Percentiles rank a stretch among this genome's conserved stretches.
phyloP scores from a whole-genome alignment of 345 rosid genomes.

The Erodium maritimum region DNA sequence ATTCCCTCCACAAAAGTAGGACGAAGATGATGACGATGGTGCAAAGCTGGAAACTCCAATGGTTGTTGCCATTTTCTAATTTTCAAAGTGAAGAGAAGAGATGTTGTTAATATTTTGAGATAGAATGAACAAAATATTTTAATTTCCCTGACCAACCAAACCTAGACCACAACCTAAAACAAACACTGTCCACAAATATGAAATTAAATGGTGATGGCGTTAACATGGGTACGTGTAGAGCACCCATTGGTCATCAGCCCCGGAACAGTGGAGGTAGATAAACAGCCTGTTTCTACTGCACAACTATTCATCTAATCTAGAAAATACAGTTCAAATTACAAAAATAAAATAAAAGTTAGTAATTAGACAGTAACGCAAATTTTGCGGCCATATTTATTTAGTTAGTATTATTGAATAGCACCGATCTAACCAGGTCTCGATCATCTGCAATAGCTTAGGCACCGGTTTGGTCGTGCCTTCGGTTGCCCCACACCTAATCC shows the following conservation, averaged over 20 bases:
- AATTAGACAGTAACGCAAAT: no score
- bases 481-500: no score
- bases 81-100: no score
- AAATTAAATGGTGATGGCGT: no score
- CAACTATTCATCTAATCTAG: neutral
- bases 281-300: neutral
- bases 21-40: neutral
- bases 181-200: neutral
- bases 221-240: neutral
- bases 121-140: neutral
- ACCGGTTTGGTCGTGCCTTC: no score
- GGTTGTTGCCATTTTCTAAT: neutral
- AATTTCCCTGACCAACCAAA: neutral
- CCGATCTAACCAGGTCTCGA: no score
- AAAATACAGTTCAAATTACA: neutral
- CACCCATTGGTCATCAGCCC: neutral
- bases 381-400: no score
- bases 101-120: neutral
- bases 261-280: neutral
- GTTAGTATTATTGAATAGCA: no score
- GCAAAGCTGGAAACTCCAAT: conserved; percentile 3
- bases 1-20: neutral
- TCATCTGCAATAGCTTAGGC: no score
- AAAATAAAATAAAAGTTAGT: no score
- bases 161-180: neutral